These are phyloP conservation scores for Arabidopsis hybrid DNA, from an alignment of 441 rosid species.

Conservation along the genomic window DNA sequence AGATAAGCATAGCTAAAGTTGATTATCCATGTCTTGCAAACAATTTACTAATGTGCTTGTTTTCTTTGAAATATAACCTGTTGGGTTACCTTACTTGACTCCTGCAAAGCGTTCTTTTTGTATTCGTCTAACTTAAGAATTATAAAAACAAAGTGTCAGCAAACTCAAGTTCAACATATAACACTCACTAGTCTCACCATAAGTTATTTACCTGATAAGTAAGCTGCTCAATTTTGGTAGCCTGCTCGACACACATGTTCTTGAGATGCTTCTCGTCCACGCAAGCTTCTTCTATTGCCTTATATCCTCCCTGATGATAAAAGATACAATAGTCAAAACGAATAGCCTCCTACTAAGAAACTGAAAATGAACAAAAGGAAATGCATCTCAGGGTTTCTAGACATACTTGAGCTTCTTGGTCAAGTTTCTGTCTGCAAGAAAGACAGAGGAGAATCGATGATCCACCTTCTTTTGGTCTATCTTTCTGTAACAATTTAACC, in stretches of 20 bases:
- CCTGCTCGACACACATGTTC: slow-evolving; percentile 71
- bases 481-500: slow-evolving; percentile 51
- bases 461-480: slow-evolving; percentile 46
- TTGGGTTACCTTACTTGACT: slow-evolving; percentile 45
- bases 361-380: not conserved
- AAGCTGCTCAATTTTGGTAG: slow-evolving; percentile 78
- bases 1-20: slow-evolving; percentile 28
- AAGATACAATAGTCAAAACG: slow-evolving; percentile 10
- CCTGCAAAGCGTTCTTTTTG: slow-evolving; percentile 50
- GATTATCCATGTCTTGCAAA: not conserved
- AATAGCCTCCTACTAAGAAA: not conserved
- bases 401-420: slow-evolving; percentile 47
- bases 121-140: slow-evolving; percentile 62
- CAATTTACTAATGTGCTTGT: slow-evolving; percentile 15
- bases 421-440: slow-evolving; percentile 69
- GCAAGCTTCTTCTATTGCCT: slow-evolving; percentile 34
- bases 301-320: slow-evolving; percentile 32
- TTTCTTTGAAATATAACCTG: slow-evolving; percentile 6
- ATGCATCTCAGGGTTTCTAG: slow-evolving; percentile 20
- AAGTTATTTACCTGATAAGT: slow-evolving; percentile 54
- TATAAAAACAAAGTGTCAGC: slow-evolving; percentile 30
- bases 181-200: slow-evolving; percentile 20
- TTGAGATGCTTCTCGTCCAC: slow-evolving; percentile 45
- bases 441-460: slow-evolving; percentile 61
- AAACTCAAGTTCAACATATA: slow-evolving; percentile 19